Evolutionary conservation across 345 rosid genomes (phyloP).

Genomic region (Rhizophora apiculata): DNA sequence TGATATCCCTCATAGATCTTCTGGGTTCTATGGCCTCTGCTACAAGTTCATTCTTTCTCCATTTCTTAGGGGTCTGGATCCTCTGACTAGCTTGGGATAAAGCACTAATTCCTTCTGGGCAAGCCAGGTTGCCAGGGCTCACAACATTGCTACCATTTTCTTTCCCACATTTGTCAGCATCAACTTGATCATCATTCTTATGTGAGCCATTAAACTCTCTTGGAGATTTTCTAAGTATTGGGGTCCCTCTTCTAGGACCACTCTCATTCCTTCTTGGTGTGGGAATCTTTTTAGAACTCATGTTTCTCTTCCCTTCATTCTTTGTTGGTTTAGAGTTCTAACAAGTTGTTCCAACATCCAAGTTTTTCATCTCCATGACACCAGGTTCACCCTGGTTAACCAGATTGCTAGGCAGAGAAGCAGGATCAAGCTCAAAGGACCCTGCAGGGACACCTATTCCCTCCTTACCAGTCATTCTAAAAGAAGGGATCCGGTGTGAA

Average conservation of each 20-base stretch:
- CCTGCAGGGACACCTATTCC: slow-evolving; percentile 64
- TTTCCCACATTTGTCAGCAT: slow-evolving; percentile 6
- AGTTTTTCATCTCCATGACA: slow-evolving; percentile 17
- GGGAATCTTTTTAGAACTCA: slow-evolving; percentile 16
- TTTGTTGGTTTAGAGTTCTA: slow-evolving; percentile 14
- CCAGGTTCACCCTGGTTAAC: slow-evolving; percentile 16
- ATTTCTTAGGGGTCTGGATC: slow-evolving; percentile 18
- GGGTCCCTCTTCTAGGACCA: slow-evolving; percentile 14
- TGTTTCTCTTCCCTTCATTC: slow-evolving; percentile 16
- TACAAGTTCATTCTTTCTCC: slow-evolving; percentile 11
- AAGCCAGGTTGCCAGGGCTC: not conserved
- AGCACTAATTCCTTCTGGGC: slow-evolving; percentile 13
- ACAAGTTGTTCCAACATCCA: slow-evolving; percentile 20
- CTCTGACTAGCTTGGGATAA: slow-evolving; percentile 28
- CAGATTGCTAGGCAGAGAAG: slow-evolving; percentile 47
- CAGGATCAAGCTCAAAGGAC: slow-evolving; percentile 78
- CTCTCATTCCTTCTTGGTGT: slow-evolving; percentile 28
- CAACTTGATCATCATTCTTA: slow-evolving; percentile 13
- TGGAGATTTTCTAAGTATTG: slow-evolving; percentile 23
- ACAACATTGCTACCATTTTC: slow-evolving; percentile 10
- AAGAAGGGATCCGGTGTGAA: slow-evolving; percentile 72
- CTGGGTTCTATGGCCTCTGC: slow-evolving; percentile 32
- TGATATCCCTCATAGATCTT: slow-evolving; percentile 39
- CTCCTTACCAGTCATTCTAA: slow-evolving; percentile 71
- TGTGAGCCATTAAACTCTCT: slow-evolving; percentile 10